These are phyloP conservation scores for Debaryomyces udenii DNA, from an alignment of 1,139 yeast species.

Conservation along the genomic window DNA sequence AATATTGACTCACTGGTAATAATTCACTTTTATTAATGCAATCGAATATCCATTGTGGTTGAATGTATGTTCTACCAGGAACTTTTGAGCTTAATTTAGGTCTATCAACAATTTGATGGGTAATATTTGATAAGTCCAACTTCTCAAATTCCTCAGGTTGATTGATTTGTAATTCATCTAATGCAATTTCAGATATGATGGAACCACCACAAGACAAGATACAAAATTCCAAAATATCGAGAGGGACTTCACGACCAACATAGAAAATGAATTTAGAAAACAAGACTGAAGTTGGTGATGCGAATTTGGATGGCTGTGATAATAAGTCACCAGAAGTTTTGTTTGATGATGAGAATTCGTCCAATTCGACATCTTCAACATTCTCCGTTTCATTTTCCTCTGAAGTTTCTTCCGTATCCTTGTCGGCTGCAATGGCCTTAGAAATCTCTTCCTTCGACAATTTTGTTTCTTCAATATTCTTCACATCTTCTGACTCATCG, in stretches of 20 bases:
- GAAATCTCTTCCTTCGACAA: conserved; percentile 48
- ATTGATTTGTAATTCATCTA: conserved; percentile 67
- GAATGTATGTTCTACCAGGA: conserved; percentile 90
- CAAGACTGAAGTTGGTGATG: conserved; percentile 61
- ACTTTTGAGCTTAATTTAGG: conserved; percentile 78
- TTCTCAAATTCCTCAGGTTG: conserved; percentile 44
- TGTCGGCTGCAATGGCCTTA: conserved; percentile 56
- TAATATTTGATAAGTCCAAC: conserved; percentile 67
- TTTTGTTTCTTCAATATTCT: conserved; percentile 38
- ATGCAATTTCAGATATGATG: conserved; percentile 81
- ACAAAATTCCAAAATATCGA: conserved; percentile 87
- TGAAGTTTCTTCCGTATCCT: conserved; percentile 37
- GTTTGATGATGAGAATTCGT: conserved; percentile 65
- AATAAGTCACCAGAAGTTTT: conserved; percentile 76
- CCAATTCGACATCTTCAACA: conserved; percentile 55
- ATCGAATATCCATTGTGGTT: conserved; percentile 98
- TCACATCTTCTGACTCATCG: conserved; percentile 18
- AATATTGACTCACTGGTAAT: conserved; percentile 75
- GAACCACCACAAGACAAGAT: conserved; percentile 87
- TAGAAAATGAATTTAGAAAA: conserved; percentile 78
- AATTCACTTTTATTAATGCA: conserved; percentile 78
- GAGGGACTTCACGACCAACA: conserved; percentile 94
- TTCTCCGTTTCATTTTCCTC: conserved; percentile 44
- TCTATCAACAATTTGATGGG: conserved; percentile 94
- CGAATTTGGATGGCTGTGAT: conserved; percentile 73